Evolutionary conservation across 495 filamentous ascomycete species (phyloP), one percentile per base, ranked within the genome.

Genomic region (Neurospora sublineolata): DNA sequence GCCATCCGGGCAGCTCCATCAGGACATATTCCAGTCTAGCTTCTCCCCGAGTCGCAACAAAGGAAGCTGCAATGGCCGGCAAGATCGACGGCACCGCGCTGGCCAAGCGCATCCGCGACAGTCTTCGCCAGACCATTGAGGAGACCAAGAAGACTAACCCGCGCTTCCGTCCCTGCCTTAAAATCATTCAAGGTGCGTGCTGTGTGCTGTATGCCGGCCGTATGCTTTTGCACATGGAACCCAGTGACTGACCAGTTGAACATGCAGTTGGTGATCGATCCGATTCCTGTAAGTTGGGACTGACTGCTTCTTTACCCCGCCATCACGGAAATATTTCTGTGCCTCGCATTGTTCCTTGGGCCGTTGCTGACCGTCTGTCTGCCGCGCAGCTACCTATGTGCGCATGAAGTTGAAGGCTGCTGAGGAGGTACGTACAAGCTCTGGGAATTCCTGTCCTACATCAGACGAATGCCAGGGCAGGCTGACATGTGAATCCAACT

Each of bases 361-460:
- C 77, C 30, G 82, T 77, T 69, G 74, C 76, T 70, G 42, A 58
- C 38, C 37, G 64, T 68, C 67, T 27, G 18, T 52, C 69, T 74
- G 67, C 68, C 60, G 75, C 74, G 67, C 76, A 95, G 92, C 91
- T 79, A 98, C 95, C 44, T 99, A 99, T 92, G 94, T 99, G 80
- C 93, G 93, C 83, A 99, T 99, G 95, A 99, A 99, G 83, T 81
- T 97, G 77, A 98, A 97, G 86, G 95, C 95, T 71, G 95, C 95
- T 37, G 87, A 94, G 80, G 94, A 99, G 87, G 93, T 94, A 84
- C 69, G 77, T 72, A 58, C n/a, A 18, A 70, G 30, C 52, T 64
- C 52, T 16, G 52, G 23, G 52, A 27, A 14, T 14, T 70, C 74
- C 40, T 33, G 71, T 74, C 39, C 37, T 68, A 12, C 52, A 36